These are phyloP conservation scores for Blastobotrys persicus DNA, from an alignment of 1,139 yeast genomes.

Conservation along the genomic window DNA sequence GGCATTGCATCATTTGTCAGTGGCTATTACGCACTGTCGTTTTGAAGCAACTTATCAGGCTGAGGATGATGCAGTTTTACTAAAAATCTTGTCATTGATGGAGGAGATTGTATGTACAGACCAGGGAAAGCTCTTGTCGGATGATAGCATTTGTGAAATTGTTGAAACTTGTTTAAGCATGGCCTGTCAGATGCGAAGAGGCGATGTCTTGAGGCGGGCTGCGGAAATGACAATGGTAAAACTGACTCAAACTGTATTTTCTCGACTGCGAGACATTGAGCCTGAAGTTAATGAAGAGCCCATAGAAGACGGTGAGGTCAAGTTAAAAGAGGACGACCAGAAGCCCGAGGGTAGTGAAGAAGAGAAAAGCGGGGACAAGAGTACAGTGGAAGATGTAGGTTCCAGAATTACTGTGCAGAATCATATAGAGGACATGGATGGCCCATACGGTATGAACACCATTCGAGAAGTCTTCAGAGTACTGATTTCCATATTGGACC, in stretches of 20 bases:
- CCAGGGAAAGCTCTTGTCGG: conserved; percentile 65
- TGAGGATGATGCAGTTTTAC: conserved; percentile 86
- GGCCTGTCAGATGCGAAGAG: conserved; percentile 89
- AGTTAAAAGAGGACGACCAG: conserved; percentile 10
- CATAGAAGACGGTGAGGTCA: conserved; percentile 21
- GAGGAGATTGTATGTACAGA: conserved; percentile 60
- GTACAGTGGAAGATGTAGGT: conserved; percentile 21
- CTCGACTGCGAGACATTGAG: conserved; percentile 55
- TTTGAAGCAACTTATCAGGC: conserved; percentile 94
- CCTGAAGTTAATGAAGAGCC: conserved; percentile 42
- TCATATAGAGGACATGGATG: background rate
- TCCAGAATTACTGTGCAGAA: conserved; percentile 19
- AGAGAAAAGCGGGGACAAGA: background rate
- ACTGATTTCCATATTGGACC: conserved; percentile 78
- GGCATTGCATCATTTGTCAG: conserved; percentile 58
- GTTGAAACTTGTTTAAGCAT: conserved; percentile 87
- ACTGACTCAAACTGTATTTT: conserved; percentile 63
- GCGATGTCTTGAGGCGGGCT: conserved; percentile 82
- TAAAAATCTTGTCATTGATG: conserved; percentile 75
- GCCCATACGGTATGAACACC: conserved; percentile 64
- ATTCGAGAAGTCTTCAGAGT: conserved; percentile 69
- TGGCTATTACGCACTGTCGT: conserved; percentile 88
- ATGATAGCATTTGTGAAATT: conserved; percentile 83
- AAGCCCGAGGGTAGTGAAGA: conserved; percentile 7
- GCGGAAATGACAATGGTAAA: conserved; percentile 84